Evolutionary conservation across 768 basidiomycete species (phyloP).

Genomic region (Mycena galopus): DNA sequence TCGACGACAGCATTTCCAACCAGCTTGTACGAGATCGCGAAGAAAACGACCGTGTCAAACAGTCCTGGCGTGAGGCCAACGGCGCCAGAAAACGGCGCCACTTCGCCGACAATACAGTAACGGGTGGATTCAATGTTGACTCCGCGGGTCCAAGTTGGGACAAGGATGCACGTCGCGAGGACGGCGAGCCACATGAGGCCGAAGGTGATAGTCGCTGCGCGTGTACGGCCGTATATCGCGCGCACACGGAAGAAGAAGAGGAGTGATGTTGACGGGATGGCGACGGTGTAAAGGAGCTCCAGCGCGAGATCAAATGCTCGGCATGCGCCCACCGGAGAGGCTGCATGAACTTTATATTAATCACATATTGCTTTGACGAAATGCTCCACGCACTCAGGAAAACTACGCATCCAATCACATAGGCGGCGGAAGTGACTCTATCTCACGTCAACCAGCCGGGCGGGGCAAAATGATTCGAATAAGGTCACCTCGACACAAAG

Average conservation of each 20-base stretch:
- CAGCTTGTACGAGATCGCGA: no score
- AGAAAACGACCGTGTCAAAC: no score
- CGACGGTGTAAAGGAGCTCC: conserved; percentile 1
- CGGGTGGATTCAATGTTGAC: conserved; percentile 8
- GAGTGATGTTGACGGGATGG: conserved; percentile 1
- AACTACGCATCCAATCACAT: conserved; percentile 11
- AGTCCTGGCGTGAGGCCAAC: neutral
- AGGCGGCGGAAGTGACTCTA: no score
- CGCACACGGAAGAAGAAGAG: conserved; percentile 15
- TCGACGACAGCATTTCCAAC: no score
- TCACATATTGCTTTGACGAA: neutral
- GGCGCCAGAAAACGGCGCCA: neutral
- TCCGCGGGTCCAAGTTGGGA: conserved; percentile 3
- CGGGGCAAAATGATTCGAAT: neutral
- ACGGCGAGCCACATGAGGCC: neutral
- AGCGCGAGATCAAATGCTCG: neutral
- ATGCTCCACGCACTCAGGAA: conserved; percentile 8
- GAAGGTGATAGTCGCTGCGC: conserved; percentile 8
- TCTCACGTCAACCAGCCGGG: neutral
- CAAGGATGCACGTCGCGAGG: neutral
- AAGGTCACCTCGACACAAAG: conserved; percentile 1
- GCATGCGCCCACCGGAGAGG: neutral
- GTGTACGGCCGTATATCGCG: no score
- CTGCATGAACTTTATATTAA: neutral
- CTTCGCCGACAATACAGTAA: neutral